Conservation (phyloP, 2,329 filamentous ascomycete genomes). For the Trichoderma semiorbis region DNA sequence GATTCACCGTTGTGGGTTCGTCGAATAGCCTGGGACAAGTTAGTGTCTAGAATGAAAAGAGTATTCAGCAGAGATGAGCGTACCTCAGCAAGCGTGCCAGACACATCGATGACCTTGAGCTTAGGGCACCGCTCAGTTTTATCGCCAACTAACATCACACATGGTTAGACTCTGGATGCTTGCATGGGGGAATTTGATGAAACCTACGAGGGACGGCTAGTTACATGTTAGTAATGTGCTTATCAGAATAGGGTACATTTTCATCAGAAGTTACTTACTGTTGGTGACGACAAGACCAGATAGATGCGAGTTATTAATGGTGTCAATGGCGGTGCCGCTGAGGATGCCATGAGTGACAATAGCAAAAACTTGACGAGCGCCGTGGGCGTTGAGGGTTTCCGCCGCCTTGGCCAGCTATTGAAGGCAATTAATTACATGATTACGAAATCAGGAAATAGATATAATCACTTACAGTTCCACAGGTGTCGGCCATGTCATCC, state of each 20-base stretch:
- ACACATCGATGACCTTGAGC: slow-evolving; percentile 89
- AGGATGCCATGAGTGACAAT: slow-evolving; percentile 95
- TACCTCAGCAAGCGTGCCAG: slow-evolving; percentile 70
- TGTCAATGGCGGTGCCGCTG: slow-evolving; percentile 82
- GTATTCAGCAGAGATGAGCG: slow-evolving; percentile 5
- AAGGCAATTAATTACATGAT: slow-evolving; percentile 3
- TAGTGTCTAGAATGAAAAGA: slow-evolving; percentile 9
- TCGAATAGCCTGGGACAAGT: slow-evolving; percentile 54
- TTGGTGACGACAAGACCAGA: slow-evolving; percentile 85
- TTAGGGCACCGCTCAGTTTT: slow-evolving; percentile 76
- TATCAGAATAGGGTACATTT: not conserved
- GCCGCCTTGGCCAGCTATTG: slow-evolving; percentile 69
- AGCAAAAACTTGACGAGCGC: slow-evolving; percentile 83
- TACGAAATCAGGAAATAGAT: not conserved
- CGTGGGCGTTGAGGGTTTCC: slow-evolving; percentile 80
- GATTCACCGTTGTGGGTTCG: slow-evolving; percentile 64
- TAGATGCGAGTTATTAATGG: slow-evolving; percentile 73
- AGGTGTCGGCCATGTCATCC: slow-evolving; percentile 97
- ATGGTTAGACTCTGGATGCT: not conserved
- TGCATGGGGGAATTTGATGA: not conserved
- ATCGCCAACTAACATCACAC: slow-evolving; percentile 53
- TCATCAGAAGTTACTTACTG: slow-evolving; percentile 41
- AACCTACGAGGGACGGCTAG: slow-evolving; percentile 36
- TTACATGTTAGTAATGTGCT: slow-evolving; percentile 24
- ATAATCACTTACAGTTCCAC: slow-evolving; percentile 61